phyloP scores from a whole-genome alignment of 2,329 filamentous ascomycete genomes.

The Paradendryphiella salina region DNA sequence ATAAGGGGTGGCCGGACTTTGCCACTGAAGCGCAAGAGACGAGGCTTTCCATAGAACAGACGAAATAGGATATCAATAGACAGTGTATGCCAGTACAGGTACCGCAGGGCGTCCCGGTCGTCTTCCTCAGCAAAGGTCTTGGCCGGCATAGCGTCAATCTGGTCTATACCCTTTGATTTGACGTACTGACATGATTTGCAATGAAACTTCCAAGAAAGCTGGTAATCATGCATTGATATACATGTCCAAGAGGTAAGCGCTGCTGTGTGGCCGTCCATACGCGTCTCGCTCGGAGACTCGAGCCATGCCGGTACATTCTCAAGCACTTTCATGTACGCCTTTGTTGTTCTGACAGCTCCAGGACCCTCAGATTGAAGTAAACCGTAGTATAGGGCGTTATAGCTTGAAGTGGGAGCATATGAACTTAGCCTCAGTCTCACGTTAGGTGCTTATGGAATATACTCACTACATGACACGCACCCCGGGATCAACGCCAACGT shows the following conservation, averaged over 20 bases:
- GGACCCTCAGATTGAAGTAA: conserved; percentile 22
- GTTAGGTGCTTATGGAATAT: too few relatives aligned
- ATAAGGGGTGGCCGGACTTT: conserved; percentile 28
- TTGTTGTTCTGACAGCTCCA: conserved; percentile 15
- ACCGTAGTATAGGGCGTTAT: conserved; percentile 34
- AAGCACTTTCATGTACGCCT: conserved; percentile 34
- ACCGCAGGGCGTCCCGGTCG: conserved; percentile 17
- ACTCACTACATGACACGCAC: conserved; percentile 29
- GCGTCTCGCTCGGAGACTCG: conserved; percentile 14
- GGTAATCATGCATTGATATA: conserved; percentile 34
- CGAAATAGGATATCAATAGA: conserved; percentile 34
- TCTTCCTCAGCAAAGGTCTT: conserved; percentile 30
- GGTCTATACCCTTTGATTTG: conserved; percentile 25
- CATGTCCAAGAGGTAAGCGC: conserved; percentile 30
- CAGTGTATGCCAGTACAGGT: conserved; percentile 31
- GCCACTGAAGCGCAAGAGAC: conserved; percentile 22
- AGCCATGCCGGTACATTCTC: conserved; percentile 37
- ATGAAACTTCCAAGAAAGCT: conserved; percentile 38
- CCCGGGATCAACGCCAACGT: conserved; percentile 31
- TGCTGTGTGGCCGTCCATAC: conserved; percentile 29
- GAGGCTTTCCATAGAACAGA: conserved; percentile 34
- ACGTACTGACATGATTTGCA: conserved; percentile 32
- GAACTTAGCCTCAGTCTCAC: not conserved
- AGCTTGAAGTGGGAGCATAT: conserved; percentile 6
- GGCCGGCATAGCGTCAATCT: conserved; percentile 25